Evolutionary conservation across 2,329 filamentous ascomycete genomes (phyloP).

Genomic region (Aureobasidium subglaciale): DNA sequence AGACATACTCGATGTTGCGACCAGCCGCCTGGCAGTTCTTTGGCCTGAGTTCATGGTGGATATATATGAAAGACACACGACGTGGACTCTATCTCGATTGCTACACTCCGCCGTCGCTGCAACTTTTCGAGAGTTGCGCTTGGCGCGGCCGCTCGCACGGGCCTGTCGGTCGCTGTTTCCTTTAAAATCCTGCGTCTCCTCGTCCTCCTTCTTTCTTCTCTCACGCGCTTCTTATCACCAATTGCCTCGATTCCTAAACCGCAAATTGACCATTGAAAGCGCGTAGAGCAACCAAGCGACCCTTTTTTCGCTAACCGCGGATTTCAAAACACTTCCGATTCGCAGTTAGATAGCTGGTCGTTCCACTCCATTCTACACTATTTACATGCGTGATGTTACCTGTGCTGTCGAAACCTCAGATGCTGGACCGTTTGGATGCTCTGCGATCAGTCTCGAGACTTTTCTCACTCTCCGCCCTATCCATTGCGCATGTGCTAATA

Average conservation of each 20-base stretch:
- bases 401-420: no score
- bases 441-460: neutral
- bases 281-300: slow-evolving; percentile 75
- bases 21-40: slow-evolving; percentile 38
- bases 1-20: slow-evolving; percentile 33
- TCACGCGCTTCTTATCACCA: slow-evolving; percentile 86
- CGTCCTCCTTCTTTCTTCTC: slow-evolving; percentile 23
- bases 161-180: neutral
- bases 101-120: neutral
- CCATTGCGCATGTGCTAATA: no score
- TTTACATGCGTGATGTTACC: neutral
- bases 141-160: neutral
- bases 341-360: slow-evolving; percentile 98
- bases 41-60: slow-evolving; percentile 38
- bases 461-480: no score
- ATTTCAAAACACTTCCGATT: slow-evolving; percentile 62
- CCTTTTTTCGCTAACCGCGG: slow-evolving; percentile 96
- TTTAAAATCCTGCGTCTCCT: slow-evolving; percentile 1
- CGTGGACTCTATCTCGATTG: neutral
- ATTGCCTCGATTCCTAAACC: slow-evolving; percentile 57
- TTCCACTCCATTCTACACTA: neutral
- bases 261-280: slow-evolving; percentile 81
- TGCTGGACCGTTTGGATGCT: no score
- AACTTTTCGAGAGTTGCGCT: slow-evolving; percentile 14
- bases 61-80: slow-evolving; percentile 8